Evolutionary conservation across 2,329 filamentous ascomycete species (phyloP).

Genomic region (Achaetomium macrosporum): DNA sequence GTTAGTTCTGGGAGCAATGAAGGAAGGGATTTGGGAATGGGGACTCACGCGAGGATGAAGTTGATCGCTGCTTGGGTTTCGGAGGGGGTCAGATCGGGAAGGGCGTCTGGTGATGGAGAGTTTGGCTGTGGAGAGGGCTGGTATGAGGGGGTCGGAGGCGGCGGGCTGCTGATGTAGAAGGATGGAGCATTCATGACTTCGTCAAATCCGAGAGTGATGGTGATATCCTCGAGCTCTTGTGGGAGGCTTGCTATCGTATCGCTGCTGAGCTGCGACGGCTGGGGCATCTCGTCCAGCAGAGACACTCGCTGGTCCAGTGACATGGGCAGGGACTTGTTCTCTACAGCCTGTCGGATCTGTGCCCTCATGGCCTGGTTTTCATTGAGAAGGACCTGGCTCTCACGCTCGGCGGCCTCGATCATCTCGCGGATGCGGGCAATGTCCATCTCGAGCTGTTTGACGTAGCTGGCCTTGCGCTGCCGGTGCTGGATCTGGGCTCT

Average conservation of each 20-base stretch:
- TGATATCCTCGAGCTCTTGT: conserved; percentile 33
- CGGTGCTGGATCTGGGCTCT: conserved; percentile 51
- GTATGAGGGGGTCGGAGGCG: neutral
- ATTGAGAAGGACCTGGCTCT: conserved; percentile 32
- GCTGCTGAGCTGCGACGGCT: neutral
- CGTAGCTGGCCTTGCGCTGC: conserved; percentile 51
- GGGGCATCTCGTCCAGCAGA: conserved; percentile 29
- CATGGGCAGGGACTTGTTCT: neutral
- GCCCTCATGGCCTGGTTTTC: conserved; percentile 36
- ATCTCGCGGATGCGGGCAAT: conserved; percentile 42
- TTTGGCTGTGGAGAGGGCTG: neutral
- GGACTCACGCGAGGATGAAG: conserved; percentile 46
- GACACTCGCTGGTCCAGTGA: conserved; percentile 9
- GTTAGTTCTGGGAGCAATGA: neutral
- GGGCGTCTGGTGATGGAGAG: neutral
- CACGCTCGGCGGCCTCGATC: conserved; percentile 38
- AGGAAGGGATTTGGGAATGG: neutral
- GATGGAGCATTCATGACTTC: conserved; percentile 37
- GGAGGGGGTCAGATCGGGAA: conserved; percentile 30
- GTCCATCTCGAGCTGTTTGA: conserved; percentile 49
- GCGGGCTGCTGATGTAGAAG: conserved; percentile 35
- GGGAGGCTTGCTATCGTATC: neutral
- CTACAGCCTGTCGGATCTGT: neutral
- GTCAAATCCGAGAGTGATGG: conserved; percentile 38
- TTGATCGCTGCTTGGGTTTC: conserved; percentile 46